phyloP scores from a whole-genome alignment of 257 asterid genomes.

The Nicotiana tomentosiformis region DNA sequence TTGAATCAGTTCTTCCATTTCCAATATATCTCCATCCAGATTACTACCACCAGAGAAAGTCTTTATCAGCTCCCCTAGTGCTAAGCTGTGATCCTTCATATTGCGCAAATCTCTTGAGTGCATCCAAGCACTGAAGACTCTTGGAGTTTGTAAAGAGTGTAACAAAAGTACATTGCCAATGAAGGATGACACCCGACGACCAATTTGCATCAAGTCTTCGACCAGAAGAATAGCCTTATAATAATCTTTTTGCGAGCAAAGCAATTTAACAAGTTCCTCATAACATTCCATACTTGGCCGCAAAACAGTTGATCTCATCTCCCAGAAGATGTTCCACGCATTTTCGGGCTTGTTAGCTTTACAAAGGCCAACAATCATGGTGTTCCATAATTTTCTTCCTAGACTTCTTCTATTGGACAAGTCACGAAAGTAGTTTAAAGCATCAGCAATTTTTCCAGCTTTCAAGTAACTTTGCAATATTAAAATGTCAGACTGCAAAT shows the following conservation, averaged over 20 bases:
- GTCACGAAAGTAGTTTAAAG: slow-evolving; percentile 39
- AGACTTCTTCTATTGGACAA: slow-evolving; percentile 24
- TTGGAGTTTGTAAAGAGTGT: slow-evolving; percentile 45
- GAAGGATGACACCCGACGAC: slow-evolving; percentile 62
- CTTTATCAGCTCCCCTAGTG: slow-evolving; percentile 57
- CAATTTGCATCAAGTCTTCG: slow-evolving; percentile 49
- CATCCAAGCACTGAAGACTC: slow-evolving; percentile 41
- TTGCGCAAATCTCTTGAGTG: slow-evolving; percentile 22
- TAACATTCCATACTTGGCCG: slow-evolving; percentile 61
- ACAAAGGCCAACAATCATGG: slow-evolving; percentile 66
- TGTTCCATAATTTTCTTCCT: slow-evolving; percentile 36
- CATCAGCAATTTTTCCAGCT: slow-evolving; percentile 31
- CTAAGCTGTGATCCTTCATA: slow-evolving; percentile 37
- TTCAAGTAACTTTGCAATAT: slow-evolving; percentile 54
- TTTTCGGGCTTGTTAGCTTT: slow-evolving; percentile 27
- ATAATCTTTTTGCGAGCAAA: slow-evolving; percentile 40
- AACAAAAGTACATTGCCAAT: slow-evolving; percentile 69
- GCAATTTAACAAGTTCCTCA: slow-evolving; percentile 65
- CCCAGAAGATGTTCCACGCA: slow-evolving; percentile 44
- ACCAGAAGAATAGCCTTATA: slow-evolving; percentile 41
- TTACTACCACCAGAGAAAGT: slow-evolving; percentile 47
- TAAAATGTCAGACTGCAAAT: slow-evolving; percentile 31
- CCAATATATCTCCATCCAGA: slow-evolving; percentile 29
- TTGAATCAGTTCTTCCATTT: slow-evolving; percentile 43
- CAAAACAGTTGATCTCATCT: slow-evolving; percentile 34